Evolutionary conservation across 176 grass and related monocot species (phyloP).

Genomic region (Coix lacrymajobi): DNA sequence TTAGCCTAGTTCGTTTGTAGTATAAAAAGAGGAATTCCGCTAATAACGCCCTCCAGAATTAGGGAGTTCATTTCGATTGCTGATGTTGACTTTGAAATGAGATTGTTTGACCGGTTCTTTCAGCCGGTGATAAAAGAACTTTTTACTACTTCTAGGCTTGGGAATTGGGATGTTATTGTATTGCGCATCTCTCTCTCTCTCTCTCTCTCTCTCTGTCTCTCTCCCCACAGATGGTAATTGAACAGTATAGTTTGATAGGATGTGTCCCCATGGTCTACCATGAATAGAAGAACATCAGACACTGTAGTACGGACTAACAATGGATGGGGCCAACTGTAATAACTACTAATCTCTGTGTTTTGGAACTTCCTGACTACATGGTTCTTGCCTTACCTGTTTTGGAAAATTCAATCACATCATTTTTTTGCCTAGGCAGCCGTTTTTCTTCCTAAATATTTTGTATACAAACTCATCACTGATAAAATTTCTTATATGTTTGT

Average conservation of each 20-base stretch:
- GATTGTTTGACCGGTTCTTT: slow-evolving; percentile 10
- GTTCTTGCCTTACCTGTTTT: neutral
- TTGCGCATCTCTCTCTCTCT: neutral
- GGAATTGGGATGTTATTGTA: neutral
- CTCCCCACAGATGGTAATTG: neutral
- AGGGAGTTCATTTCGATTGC: neutral
- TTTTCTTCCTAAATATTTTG: neutral
- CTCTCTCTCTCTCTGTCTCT: neutral
- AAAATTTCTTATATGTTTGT: neutral
- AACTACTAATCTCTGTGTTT: neutral
- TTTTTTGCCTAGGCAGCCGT: neutral
- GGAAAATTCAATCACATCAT: neutral
- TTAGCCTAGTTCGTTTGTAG: neutral
- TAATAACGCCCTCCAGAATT: neutral
- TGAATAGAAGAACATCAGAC: neutral
- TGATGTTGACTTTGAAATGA: slow-evolving; percentile 5
- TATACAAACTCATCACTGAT: neutral
- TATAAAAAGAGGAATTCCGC: neutral
- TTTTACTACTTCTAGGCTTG: neutral
- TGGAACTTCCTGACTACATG: neutral
- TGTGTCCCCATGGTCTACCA: neutral
- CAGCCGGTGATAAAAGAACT: neutral
- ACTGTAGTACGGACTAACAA: neutral
- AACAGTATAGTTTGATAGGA: neutral
- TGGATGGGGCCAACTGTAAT: neutral